Conservation (phyloP, 257 asterid species). For the Ballota nigra region DNA sequence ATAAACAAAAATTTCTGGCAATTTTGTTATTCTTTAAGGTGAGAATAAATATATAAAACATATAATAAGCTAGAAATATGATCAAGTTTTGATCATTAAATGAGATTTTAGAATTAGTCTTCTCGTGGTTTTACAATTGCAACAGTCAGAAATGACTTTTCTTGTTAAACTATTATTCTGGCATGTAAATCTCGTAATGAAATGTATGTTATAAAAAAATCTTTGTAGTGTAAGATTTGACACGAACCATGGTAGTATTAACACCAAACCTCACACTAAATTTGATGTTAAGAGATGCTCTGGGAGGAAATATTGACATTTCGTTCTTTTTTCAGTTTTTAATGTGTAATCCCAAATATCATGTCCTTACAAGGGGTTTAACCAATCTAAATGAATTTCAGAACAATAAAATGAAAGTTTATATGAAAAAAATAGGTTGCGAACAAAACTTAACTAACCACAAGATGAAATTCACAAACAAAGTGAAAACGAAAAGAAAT, state of each 20-base stretch:
- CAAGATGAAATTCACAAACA: background rate
- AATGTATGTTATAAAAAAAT: too few relatives aligned
- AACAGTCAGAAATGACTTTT: background rate
- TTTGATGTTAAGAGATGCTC: too few relatives aligned
- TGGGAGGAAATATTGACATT: too few relatives aligned
- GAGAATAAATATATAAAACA: background rate
- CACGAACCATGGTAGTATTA: too few relatives aligned
- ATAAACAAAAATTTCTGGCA: slow-evolving; percentile 4
- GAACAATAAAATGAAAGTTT: background rate
- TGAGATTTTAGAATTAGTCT: background rate
- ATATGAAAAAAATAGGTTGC: background rate
- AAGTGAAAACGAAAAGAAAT: background rate
- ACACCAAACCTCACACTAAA: too few relatives aligned
- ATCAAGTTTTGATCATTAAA: background rate
- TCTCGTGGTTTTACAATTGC: background rate
- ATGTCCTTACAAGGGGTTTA: too few relatives aligned
- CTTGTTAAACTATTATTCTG: background rate
- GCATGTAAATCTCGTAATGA: background rate
- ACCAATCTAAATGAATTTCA: too few relatives aligned
- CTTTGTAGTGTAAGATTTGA: too few relatives aligned
- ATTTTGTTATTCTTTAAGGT: too few relatives aligned
- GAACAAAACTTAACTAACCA: background rate
- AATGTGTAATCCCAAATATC: too few relatives aligned
- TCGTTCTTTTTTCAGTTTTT: too few relatives aligned
- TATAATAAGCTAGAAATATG: too few relatives aligned